A percentile compares a stretch with the other conserved stretches of the same genome.
Evolutionary conservation across 75 land plant genomes (phyloP).

Genomic region (Picea sitchensis): DNA sequence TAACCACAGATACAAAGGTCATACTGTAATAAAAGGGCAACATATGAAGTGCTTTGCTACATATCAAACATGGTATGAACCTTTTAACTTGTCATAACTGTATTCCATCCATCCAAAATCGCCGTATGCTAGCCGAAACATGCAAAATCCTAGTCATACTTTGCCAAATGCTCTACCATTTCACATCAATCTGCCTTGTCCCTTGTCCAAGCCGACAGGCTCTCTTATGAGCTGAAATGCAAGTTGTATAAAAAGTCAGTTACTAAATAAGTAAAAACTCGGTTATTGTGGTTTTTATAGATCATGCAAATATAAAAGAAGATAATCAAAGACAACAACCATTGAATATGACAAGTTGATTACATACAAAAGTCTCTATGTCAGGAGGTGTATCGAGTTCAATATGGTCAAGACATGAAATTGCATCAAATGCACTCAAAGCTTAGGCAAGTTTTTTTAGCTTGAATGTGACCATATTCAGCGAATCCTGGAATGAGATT

Average conservation of each 20-base stretch:
- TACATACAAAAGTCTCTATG: slow-evolving; percentile 42
- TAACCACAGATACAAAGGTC: no score
- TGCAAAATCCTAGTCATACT: no score
- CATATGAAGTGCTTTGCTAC: no score
- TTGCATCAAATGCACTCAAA: slow-evolving; percentile 44
- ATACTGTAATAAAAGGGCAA: no score
- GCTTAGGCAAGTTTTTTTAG: no score
- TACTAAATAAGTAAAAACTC: neutral
- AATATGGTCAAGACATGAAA: slow-evolving; percentile 24
- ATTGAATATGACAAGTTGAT: neutral
- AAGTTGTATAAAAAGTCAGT: neutral
- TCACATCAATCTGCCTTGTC: no score
- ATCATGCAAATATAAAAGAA: neutral
- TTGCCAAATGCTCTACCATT: no score
- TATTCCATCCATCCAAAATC: no score
- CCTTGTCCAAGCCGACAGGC: slow-evolving; percentile 8
- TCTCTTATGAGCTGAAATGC: slow-evolving; percentile 8
- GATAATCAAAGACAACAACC: neutral
- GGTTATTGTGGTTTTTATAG: neutral
- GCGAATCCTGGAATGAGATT: slow-evolving; percentile 11
- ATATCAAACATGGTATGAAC: no score
- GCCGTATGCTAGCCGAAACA: no score
- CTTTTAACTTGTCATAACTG: no score
- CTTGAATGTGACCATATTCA: slow-evolving; percentile 37
- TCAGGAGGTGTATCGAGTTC: slow-evolving; percentile 50